Evolutionary conservation across 176 grass and related monocot genomes (phyloP), one percentile per base, ranked within the genome.

Genomic region (Eragrostis curvula): DNA sequence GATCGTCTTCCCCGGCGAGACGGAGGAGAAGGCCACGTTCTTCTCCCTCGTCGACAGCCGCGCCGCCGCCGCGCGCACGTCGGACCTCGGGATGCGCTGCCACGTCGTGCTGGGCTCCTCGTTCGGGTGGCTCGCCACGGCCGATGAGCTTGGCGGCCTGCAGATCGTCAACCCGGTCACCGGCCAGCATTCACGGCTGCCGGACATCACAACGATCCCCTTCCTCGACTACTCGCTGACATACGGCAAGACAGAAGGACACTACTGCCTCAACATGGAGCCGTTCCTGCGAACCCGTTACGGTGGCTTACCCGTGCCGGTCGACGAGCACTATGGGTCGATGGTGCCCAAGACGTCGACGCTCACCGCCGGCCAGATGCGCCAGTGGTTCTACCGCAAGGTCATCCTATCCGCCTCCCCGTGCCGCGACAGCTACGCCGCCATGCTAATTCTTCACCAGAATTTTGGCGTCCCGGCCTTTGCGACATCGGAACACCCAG

Each of bases 81-180:
- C 78, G 39, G 10, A 45, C 49, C 67, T 36, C 0, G 68, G 68
- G 5, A 10, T 62, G 12, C 55, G 28, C 28, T 27, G 7, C 42
- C 25, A 48, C 68, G 2, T 7, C 20, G 21, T 73, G 27, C 0
- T 63, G 10, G 80, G 68, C 43, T 82, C 80, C 42, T 62, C 56
- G n/a, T 27, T 12, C 12, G 80, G 68, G 0, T 73, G 68, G 68
- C 42, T 82, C 27, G 68, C 46, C 20, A 82, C 68, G 8, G 68
- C 56, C 25, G 53, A 71, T 24, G 4, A 9, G 4, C 15, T 0
- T 0, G 68, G 20, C 0, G 7, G 9, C 42, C 60, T 82, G 8
- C 3, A n/a, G 12, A 4, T 72, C 16, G 25, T 45, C 43, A 73
- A 71, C 56, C 80, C 56, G 6, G 55, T 59, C 68, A 62, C 80